phyloP scores from a whole-genome alignment of 1,139 yeast species.

The Blastobotrys raffinosifermentans region DNA sequence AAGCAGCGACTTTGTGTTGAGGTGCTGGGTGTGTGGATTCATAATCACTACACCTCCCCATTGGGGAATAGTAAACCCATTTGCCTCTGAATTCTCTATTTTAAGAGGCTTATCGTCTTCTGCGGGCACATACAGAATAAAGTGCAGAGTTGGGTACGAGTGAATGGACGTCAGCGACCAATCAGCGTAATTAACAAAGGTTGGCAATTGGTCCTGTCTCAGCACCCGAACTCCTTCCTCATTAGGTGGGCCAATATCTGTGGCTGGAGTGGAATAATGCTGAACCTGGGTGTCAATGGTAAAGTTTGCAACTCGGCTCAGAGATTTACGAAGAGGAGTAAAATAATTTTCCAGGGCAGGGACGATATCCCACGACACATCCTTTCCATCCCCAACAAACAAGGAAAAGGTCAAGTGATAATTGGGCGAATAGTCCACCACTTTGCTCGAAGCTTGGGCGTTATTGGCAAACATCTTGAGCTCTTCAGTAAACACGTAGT shows the following conservation, averaged over 20 bases:
- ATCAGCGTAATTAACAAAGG: conserved; percentile 70
- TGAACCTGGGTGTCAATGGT: conserved; percentile 76
- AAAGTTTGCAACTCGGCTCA: conserved; percentile 55
- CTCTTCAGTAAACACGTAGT: conserved; percentile 50
- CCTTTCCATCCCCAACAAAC: conserved; percentile 49
- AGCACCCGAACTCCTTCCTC: conserved; percentile 19
- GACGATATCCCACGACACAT: conserved; percentile 54
- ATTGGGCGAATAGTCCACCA: conserved; percentile 52
- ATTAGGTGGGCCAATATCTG: conserved; percentile 19
- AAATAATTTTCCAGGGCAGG: conserved; percentile 40
- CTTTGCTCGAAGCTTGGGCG: conserved; percentile 13
- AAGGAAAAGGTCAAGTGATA: conserved; percentile 66
- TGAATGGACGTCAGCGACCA: conserved; percentile 55
- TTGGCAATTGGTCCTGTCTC: conserved; percentile 45
- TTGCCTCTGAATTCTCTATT: conserved; percentile 44
- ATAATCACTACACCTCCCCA: conserved; percentile 62
- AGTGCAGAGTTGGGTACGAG: conserved; percentile 60
- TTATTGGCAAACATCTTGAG: conserved; percentile 28
- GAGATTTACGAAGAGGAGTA: conserved; percentile 39
- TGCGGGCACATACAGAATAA: conserved; percentile 60
- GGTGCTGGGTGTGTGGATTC: conserved; percentile 21
- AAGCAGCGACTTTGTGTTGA: conserved; percentile 44
- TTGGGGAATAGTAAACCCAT: conserved; percentile 78
- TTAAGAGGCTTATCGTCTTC: conserved; percentile 40
- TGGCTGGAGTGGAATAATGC: conserved; percentile 48